phyloP scores from a whole-genome alignment of 2,329 filamentous ascomycete genomes.

The Talaromyces islandicus region DNA sequence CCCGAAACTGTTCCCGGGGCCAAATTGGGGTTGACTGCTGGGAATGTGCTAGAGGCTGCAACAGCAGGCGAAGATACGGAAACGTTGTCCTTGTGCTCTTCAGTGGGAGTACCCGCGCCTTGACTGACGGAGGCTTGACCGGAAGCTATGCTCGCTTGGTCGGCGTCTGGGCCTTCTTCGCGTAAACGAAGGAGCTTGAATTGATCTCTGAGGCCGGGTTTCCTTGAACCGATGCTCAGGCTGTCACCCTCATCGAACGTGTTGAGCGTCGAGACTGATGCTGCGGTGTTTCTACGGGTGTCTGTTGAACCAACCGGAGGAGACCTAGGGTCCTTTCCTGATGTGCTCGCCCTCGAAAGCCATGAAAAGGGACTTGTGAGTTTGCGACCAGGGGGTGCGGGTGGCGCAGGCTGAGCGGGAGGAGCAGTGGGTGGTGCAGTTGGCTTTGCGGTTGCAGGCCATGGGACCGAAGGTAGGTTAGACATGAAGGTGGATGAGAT shows the following conservation, averaged over 20 bases:
- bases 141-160: slow-evolving; percentile 47
- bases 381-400: slow-evolving; percentile 52
- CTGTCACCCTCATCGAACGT: slow-evolving; percentile 67
- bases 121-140: slow-evolving; percentile 38
- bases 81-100: slow-evolving; percentile 40
- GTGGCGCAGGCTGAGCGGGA: slow-evolving; percentile 29
- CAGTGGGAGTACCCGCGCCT: slow-evolving; percentile 43
- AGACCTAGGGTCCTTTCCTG: slow-evolving; percentile 50
- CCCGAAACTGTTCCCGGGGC: slow-evolving; percentile 83
- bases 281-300: slow-evolving; percentile 66
- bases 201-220: slow-evolving; percentile 64
- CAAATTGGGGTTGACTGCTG: slow-evolving; percentile 62
- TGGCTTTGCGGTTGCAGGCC: slow-evolving; percentile 6
- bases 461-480: slow-evolving; percentile 55
- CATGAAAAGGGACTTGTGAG: slow-evolving; percentile 84
- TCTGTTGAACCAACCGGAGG: slow-evolving; percentile 46
- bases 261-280: slow-evolving; percentile 69
- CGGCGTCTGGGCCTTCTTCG: slow-evolving; percentile 61
- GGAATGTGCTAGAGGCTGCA: slow-evolving; percentile 31
- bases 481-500: slow-evolving; percentile 53
- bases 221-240: slow-evolving; percentile 40
- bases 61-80: slow-evolving; percentile 19
- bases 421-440: slow-evolving; percentile 33
- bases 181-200: slow-evolving; percentile 72
- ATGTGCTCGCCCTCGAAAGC: slow-evolving; percentile 60